Base-by-base conservation (phyloP, 257 asterid species). In the Sherardia arvensis region DNA sequence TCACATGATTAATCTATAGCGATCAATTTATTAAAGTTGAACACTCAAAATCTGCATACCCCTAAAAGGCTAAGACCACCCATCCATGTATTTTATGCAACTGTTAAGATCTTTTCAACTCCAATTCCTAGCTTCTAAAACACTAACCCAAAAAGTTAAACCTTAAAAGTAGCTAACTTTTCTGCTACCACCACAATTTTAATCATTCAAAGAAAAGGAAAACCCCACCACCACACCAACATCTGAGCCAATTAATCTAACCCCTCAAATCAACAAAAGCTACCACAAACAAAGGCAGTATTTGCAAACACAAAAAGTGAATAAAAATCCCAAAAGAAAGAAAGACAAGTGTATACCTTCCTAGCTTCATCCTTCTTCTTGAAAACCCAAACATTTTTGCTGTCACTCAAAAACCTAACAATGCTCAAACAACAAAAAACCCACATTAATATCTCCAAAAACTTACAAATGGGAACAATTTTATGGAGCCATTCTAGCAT, bases 351-450 rank as follows among this genome's bases (percentile, higher is more conserved):
- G 60, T 76, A n/a, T n/a, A 90, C 97, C 97, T 90, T 53, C 96
- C 97, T 23, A 87, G 82, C 80, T 82, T 90, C 86, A 85, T 87
- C 59, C 93, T 73, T 73, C 93, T 82, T 65, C 74, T 86, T 63
- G 97, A 84, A 80, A 90, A 87, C 67, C 95, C 97, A 74, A 90
- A 87, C 97, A 90, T 90, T 55, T 40, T 61, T 15, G 67, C 66
- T 59, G 28, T 4, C 38, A 54, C 68, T 32, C 40, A 47, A 38
- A 65, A 54, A 77, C 59, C 49, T 51, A 38, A 55, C 28, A n/a
- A 43, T 29, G 26, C 27, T 23, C 20, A 45, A 56, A 54, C 5
- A 54, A 45, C 26, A 1, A 64, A 60, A 23, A 25, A 8, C 56
- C 56, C 62, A 57, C 22, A 57, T 32, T 34, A 36, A 53, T 36